Evolutionary conservation across 805 yeast species (phyloP), one percentile per base, ranked within the genome.

Genomic region (Metschnikowia aberdeeniae): DNA sequence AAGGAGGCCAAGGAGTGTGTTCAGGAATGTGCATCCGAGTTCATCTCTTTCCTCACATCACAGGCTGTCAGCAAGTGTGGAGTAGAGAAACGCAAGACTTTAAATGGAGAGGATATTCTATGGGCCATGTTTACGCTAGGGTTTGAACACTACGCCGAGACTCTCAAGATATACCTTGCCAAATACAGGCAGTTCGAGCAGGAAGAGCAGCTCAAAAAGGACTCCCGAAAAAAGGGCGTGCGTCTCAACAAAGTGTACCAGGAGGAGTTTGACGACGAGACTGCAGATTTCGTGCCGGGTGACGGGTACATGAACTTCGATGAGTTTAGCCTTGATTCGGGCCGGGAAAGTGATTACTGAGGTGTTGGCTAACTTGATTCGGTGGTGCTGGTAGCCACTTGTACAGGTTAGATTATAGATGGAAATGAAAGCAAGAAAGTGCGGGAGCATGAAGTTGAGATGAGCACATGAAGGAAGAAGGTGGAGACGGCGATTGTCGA

Each of bases 1-100:
- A 85, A 84, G 56, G 93, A 85, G 56, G 86, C 90, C 35, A 84
- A 84, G 56, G 90, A 83, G 54, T 80, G 87, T 53, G 80, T 82
- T 66, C 88, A 82, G 61, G 87, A 82, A 57, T 82, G 86, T 57
- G 87, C 81, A 4, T 68, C 78, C 40, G 86, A 82, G 61, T 82
- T 81, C 60, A 83, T 82, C 29, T 77, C 84, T 8, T 82, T 82
- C 61, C 77, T 82, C 44, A 82, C 87, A 3, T 76, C 82, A 29
- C 86, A 82, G 62, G 78, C 78, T 14, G 75, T 84, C 39, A 87
- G 82, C 50, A 77, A 75, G 54, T 81, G 86, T 57, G 57, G 74
- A 10, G 74, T 81, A 40, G 88, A 82, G 52, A 81, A 82, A 61
- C 68, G 88, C 24, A 82, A 82, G 56, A 82, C 88, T 3, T 79